Conservation (phyloP, 129 eudicot genomes). For the Flaveria trinervia region DNA sequence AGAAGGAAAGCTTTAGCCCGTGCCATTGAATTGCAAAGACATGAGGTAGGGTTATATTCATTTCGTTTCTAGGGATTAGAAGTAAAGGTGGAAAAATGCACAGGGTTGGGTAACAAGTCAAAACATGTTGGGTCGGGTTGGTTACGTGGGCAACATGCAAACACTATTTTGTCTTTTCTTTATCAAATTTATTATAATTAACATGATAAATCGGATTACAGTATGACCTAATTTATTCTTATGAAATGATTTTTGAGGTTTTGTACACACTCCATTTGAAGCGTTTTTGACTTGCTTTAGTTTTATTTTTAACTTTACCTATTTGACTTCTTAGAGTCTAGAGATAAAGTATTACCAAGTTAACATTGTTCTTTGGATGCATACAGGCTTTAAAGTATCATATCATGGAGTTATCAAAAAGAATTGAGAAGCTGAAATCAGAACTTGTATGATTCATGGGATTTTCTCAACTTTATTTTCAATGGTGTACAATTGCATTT, state of each 20-base stretch:
- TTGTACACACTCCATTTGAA: neutral
- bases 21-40: slow-evolving; percentile 87
- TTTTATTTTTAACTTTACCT: neutral
- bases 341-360: neutral
- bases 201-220: neutral
- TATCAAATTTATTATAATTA: neutral
- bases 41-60: slow-evolving; percentile 55
- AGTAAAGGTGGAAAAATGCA: neutral
- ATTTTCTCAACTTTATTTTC: slow-evolving; percentile 3
- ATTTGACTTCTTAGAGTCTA: neutral
- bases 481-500: neutral
- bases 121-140: neutral
- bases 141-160: neutral
- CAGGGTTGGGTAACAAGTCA: neutral
- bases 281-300: neutral
- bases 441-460: slow-evolving; percentile 60
- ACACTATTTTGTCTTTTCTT: neutral
- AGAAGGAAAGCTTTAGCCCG: slow-evolving; percentile 95
- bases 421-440: slow-evolving; percentile 60
- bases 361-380: neutral
- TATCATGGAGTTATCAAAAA: slow-evolving; percentile 56
- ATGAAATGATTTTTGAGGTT: neutral
- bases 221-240: neutral
- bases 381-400: slow-evolving; percentile 87
- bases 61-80: neutral